Conservation (phyloP, 192 early-diverging fungal genomes). For the Podila horticola region DNA sequence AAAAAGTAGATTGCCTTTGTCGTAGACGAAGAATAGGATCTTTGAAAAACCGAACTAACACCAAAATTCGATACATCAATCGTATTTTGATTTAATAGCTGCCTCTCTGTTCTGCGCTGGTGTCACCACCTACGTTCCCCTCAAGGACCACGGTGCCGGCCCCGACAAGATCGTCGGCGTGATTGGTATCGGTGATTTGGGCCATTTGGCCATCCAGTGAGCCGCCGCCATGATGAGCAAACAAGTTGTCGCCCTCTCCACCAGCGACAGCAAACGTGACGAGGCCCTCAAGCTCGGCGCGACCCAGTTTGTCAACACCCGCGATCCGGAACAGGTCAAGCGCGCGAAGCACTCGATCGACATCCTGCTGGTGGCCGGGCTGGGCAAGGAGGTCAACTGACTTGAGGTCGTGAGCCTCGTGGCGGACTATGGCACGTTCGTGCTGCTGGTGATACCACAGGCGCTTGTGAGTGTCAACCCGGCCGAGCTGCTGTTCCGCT, state of each 20-base stretch:
- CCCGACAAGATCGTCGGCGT: constrained; percentile 65
- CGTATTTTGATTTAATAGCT: constrained; percentile 48
- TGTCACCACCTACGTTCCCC: constrained; percentile 72
- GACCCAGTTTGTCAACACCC: constrained; percentile 58
- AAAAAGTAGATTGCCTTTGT: constrained; percentile 36
- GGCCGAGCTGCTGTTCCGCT: no score
- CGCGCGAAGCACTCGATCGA: constrained; percentile 45
- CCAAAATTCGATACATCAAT: no score
- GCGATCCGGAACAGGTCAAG: no score
- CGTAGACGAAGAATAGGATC: no score
- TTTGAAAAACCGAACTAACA: no score
- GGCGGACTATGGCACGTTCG: constrained; percentile 66
- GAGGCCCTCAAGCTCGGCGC: constrained; percentile 69
- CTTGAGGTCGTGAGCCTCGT: constrained; percentile 56
- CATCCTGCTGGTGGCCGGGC: constrained; percentile 41
- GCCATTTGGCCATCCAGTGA: constrained; percentile 76
- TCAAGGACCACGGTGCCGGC: constrained; percentile 58
- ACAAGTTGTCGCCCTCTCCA: constrained; percentile 69
- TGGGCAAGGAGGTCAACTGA: constrained; percentile 55
- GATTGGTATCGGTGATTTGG: constrained; percentile 75
- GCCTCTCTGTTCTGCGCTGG: constrained; percentile 89
- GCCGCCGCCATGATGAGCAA: constrained; percentile 61
- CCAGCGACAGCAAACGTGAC: constrained; percentile 60
- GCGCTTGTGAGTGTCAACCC: constrained; percentile 57
- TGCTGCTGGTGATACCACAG: constrained; percentile 74